Evolutionary conservation across 331 rosid species (phyloP).

Genomic region (Rhamnella rubrinervis): DNA sequence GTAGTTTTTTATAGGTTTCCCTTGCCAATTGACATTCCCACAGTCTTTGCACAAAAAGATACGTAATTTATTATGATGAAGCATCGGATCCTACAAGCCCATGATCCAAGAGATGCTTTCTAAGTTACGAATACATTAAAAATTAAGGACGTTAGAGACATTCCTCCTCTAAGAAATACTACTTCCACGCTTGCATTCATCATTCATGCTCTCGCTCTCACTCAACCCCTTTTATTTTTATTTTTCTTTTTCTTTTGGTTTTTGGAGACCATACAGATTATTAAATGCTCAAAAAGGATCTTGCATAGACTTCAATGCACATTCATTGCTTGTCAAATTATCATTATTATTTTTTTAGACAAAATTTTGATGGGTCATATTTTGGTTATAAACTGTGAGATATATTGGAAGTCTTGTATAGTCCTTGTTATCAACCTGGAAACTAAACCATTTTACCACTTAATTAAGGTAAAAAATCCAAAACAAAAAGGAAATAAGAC

Average conservation of each 20-base stretch:
- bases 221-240: not conserved
- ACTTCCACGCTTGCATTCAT: slow-evolving; percentile 7
- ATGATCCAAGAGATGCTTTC: slow-evolving; percentile 74
- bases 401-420: not conserved
- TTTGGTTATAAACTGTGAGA: not conserved
- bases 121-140: slow-evolving; percentile 10
- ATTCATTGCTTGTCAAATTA: too few relatives aligned
- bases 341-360: too few relatives aligned
- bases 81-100: slow-evolving; percentile 73
- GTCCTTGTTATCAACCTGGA: too few relatives aligned
- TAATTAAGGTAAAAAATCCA: too few relatives aligned
- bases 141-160: slow-evolving; percentile 42
- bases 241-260: too few relatives aligned
- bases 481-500: not conserved
- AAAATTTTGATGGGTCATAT: not conserved
- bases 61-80: not conserved
- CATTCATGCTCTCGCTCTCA: not conserved
- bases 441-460: too few relatives aligned
- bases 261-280: too few relatives aligned
- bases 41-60: not conserved
- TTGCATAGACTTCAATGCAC: too few relatives aligned
- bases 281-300: not conserved
- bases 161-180: slow-evolving; percentile 38
- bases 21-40: slow-evolving; percentile 22
- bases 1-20: not conserved